Base-by-base conservation (phyloP, 768 basidiomycete species). In the Calocybe gangraenosa region DNA sequence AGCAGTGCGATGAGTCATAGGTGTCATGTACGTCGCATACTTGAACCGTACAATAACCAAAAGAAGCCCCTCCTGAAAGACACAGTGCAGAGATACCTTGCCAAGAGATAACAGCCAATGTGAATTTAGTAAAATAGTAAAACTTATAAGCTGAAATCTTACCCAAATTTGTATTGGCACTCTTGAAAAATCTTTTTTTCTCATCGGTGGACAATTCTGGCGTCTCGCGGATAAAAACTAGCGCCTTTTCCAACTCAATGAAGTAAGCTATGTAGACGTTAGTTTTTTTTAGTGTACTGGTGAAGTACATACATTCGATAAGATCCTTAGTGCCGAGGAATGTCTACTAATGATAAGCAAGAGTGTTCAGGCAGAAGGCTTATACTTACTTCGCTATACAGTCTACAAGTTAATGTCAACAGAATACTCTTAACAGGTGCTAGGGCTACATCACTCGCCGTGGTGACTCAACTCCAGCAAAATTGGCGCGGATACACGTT, bases 61-160 rank as follows among this genome's bases (percentile, higher is more conserved):
- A 95, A 1, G 86, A 84, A 7, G 90, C 96, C 5, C 96, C 95
- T 13, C 96, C 96, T n/a, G 89, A 92, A 9, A 99, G 75, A 63
- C 95, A 98, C 3, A 99, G 68, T 0, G 96, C 95, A 32, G 89
- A 87, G 3, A 87, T 81, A 18, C 75, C 75, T 74, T 38, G 23
- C 25, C 25, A 11, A 28, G 11, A 28, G n/a, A n/a, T n/a, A n/a
- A n/a, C 35, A 34, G 41, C 13, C 10, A 17, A 30, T 46, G 44
- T 42, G 38, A 8, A 37, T 36, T 6, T 30, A 36, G 19, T 3
- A 31, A 30, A 8, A 30, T 11, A 28, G 11, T 28, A 28, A 28
- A 6, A 6, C 11, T 28, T 28, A 11, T 28, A 28, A 28, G 25
- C 25, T 15, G 14, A 19, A 1, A 23, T 13, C 18, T 37, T 44